These are phyloP conservation scores for Aspergillus fischeri DNA, from an alignment of 2,329 filamentous ascomycete genomes.

Conservation along the genomic window DNA sequence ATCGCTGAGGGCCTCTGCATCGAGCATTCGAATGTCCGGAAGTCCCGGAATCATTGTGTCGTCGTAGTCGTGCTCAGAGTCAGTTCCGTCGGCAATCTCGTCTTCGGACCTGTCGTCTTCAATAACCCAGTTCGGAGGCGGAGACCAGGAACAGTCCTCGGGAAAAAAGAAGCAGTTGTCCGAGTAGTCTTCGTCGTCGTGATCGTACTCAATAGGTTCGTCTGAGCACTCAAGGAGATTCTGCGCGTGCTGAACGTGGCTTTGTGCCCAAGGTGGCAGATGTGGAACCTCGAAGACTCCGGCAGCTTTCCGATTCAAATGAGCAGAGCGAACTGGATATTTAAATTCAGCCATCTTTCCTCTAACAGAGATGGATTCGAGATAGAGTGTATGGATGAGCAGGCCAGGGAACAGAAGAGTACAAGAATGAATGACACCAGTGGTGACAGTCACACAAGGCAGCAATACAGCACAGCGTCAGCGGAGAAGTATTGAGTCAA, in stretches of 20 bases:
- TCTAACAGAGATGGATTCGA: neutral
- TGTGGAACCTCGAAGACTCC: slow-evolving; percentile 20
- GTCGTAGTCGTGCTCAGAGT: slow-evolving; percentile 13
- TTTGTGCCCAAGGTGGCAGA: slow-evolving; percentile 38
- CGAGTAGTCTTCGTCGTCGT: slow-evolving; percentile 39
- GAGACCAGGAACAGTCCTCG: slow-evolving; percentile 40
- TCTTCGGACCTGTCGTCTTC: slow-evolving; percentile 21
- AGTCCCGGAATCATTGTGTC: slow-evolving; percentile 39
- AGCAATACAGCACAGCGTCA: neutral
- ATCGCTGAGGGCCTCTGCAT: slow-evolving; percentile 39
- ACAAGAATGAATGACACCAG: neutral
- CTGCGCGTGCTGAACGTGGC: slow-evolving; percentile 35
- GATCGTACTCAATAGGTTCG: slow-evolving; percentile 42
- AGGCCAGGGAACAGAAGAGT: neutral
- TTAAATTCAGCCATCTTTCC: slow-evolving; percentile 21
- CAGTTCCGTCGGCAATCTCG: slow-evolving; percentile 10
- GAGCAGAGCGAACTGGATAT: slow-evolving; percentile 16
- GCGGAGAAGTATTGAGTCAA: neutral
- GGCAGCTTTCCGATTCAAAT: slow-evolving; percentile 8
- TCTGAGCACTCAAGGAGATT: slow-evolving; percentile 37
- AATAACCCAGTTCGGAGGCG: slow-evolving; percentile 27
- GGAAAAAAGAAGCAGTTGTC: slow-evolving; percentile 44
- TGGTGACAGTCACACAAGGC: neutral
- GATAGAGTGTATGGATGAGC: neutral
- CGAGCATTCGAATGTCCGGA: slow-evolving; percentile 42